Evolutionary conservation across 2,329 filamentous ascomycete species (phyloP), one percentile per base, ranked within the genome.

Genomic region (Epichloe brachyelytri): DNA sequence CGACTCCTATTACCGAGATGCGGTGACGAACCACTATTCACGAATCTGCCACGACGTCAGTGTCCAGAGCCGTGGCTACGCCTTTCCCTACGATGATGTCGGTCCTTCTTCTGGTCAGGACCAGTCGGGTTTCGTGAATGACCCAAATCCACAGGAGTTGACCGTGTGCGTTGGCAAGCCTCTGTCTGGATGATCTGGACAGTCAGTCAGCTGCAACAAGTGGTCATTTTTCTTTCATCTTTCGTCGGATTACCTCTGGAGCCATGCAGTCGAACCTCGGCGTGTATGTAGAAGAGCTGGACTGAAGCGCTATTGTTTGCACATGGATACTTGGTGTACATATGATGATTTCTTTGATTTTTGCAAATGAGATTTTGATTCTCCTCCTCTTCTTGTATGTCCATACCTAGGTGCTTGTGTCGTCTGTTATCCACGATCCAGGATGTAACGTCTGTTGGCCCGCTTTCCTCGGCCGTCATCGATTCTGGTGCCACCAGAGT

Each of bases 61-160:
- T 58, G 60, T 79, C 37, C 78, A 81, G 60, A 71, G 76, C 8
- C 71, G 73, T 46, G 83, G 83, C 8, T 87, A 87, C 66, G 80
- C 82, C 1, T 86, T 86, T 58, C 80, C 83, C 0, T 86, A 86
- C 60, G 83, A 86, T 60, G 83, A 86, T 64, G 83, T 86, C 10
- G 72, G 71, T 20, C 70, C 79, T 4, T 66, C 65, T n/a, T 67
- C 68, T 41, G 76, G 74, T 2, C 60, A 63, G 4, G 80, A 85
- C 61, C 80, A 83, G 65, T 79, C 78, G 19, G 83, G 83, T 1
- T 78, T 76, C 53, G 72, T 86, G 19, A 77, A 72, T 54, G 80
- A 82, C 60, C 65, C 69, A 2, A 71, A 71, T 49, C 81, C 82
- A 1, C 64, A 68, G 61, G 58, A 78, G 53, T 68, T 83, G 57